phyloP scores from a whole-genome alignment of 176 grass and related monocot species.

The Tillandsia fasciculata region DNA sequence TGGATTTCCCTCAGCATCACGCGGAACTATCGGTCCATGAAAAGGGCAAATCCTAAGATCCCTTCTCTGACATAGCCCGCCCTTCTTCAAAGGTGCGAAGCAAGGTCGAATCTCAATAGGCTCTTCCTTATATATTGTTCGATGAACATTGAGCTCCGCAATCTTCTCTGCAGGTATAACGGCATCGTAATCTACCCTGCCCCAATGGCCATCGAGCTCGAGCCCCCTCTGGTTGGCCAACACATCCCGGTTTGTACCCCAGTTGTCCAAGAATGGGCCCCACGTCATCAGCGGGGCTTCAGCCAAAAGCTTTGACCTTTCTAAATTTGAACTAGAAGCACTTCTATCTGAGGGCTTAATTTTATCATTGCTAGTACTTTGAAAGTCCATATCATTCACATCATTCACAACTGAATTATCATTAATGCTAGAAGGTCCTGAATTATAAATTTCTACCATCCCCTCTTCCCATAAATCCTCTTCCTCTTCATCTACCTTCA shows the following conservation, averaged over 20 bases:
- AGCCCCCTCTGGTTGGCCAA: constrained; percentile 83
- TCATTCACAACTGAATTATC: constrained; percentile 17
- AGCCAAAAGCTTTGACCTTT: constrained; percentile 50
- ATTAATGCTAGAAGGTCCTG: neutral
- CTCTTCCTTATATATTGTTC: constrained; percentile 76
- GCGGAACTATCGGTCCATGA: constrained; percentile 67
- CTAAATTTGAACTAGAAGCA: constrained; percentile 15
- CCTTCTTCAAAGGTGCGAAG: constrained; percentile 59
- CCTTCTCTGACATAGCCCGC: constrained; percentile 74
- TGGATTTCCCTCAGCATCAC: constrained; percentile 39
- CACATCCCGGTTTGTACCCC: constrained; percentile 57
- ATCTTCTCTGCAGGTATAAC: constrained; percentile 91
- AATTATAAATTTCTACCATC: constrained; percentile 51
- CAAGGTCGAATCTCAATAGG: constrained; percentile 62
- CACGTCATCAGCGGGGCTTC: constrained; percentile 78
- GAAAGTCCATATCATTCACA: constrained; percentile 23
- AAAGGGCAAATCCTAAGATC: constrained; percentile 82
- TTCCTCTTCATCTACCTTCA: constrained; percentile 43
- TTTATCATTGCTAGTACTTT: constrained; percentile 32
- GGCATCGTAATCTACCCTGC: constrained; percentile 83
- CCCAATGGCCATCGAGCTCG: constrained; percentile 81
- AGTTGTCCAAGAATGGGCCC: constrained; percentile 66
- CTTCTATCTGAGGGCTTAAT: constrained; percentile 1
- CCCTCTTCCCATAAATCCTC: constrained; percentile 83
- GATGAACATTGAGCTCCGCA: constrained; percentile 77